phyloP scores from a whole-genome alignment of 2,329 filamentous ascomycete species.

The Harringtonia lauricola region DNA sequence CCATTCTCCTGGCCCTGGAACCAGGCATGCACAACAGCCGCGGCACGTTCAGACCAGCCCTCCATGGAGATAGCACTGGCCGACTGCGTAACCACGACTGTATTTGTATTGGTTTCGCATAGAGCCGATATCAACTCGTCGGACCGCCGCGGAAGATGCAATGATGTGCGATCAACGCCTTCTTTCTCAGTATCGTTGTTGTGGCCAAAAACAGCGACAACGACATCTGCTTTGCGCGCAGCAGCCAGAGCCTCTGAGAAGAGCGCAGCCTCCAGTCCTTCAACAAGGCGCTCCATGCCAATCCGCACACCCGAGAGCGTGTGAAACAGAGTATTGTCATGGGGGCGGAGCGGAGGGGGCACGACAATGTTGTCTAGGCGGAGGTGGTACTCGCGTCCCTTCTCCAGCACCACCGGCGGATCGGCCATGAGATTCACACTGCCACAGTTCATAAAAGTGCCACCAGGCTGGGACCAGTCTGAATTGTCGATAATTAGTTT shows the following conservation, averaged over 20 bases:
- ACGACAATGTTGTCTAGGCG: constrained; percentile 28
- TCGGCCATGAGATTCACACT: constrained; percentile 44
- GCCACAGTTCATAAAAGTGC: constrained; percentile 40
- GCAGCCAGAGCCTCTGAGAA: constrained; percentile 9
- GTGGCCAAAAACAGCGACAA: constrained; percentile 7
- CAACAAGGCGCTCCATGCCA: constrained; percentile 5
- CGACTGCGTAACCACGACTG: constrained; percentile 52
- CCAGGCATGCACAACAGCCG: constrained; percentile 63
- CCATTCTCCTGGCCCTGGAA: constrained; percentile 82
- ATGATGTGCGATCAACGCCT: constrained; percentile 9
- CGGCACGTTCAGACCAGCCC: constrained; percentile 17
- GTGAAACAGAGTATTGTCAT: constrained; percentile 16
- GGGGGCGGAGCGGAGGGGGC: constrained; percentile 8
- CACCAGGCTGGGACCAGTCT: constrained; percentile 32
- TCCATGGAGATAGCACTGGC: constrained; percentile 62
- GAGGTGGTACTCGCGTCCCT: constrained; percentile 41
- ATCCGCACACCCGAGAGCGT: constrained; percentile 12
- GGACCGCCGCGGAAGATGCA: constrained; percentile 6
- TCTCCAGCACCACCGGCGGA: constrained; percentile 27
- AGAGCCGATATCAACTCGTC: constrained; percentile 32
- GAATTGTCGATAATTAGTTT: constrained; percentile 32
- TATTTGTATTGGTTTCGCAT: constrained; percentile 38
- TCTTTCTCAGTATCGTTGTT: constrained; percentile 18
- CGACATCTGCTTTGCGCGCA: constrained; percentile 31
- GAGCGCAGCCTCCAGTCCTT: constrained; percentile 4